Percentiles rank a stretch among this genome's conserved stretches.
These are phyloP conservation scores for Tuber brumale DNA, from an alignment of 495 filamentous ascomycete genomes.

Conservation along the genomic window DNA sequence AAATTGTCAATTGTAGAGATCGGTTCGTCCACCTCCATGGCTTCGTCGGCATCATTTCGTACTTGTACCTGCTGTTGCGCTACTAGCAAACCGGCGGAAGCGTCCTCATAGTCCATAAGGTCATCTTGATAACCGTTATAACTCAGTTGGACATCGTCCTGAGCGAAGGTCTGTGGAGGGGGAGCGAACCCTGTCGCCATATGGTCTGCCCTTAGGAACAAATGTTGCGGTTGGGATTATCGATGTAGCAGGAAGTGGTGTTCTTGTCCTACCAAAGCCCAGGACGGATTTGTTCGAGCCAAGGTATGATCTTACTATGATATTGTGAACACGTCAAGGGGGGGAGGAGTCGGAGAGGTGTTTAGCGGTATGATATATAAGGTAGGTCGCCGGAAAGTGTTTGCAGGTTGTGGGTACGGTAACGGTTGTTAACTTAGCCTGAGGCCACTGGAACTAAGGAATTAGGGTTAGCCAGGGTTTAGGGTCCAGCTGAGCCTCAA, in stretches of 20 bases:
- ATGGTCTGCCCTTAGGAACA: background rate
- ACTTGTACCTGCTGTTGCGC: constrained; percentile 5
- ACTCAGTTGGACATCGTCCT: constrained; percentile 28
- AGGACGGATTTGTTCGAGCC: background rate
- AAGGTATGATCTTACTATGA: background rate
- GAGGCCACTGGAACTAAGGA: background rate
- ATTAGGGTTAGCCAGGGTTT: background rate
- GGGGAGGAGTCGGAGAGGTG: background rate
- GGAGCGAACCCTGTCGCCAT: constrained; percentile 14
- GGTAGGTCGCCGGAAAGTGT: background rate
- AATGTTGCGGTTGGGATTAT: background rate
- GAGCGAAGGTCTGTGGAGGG: constrained; percentile 36
- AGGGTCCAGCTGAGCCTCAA: background rate
- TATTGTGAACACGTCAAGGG: background rate
- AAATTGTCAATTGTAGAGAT: constrained; percentile 18
- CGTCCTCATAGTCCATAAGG: constrained; percentile 41
- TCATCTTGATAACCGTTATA: constrained; percentile 39
- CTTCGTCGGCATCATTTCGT: constrained; percentile 25
- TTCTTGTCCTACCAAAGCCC: background rate
- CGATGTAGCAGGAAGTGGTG: background rate
- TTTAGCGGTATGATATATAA: background rate
- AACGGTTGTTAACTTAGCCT: background rate
- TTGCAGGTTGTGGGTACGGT: background rate
- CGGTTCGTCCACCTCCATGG: constrained; percentile 6
- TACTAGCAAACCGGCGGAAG: background rate